Evolutionary conservation across 257 asterid genomes (phyloP).

Genomic region (Scutellaria barbata): DNA sequence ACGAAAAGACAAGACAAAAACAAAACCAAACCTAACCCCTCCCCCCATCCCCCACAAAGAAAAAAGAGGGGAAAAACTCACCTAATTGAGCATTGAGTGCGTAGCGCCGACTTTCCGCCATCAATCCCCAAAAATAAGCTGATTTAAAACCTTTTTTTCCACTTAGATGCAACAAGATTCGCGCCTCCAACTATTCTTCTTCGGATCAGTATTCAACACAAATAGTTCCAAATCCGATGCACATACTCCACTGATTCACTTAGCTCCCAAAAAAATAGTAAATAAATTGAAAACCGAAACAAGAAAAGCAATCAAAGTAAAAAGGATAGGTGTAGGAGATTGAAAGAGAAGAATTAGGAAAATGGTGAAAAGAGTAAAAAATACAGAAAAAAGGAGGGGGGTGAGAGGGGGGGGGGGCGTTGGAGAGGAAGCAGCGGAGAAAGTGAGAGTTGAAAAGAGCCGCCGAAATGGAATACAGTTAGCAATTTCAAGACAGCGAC

Average conservation of each 20-base stretch:
- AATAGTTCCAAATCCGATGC: slow-evolving; percentile 31
- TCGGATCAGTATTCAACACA: slow-evolving; percentile 28
- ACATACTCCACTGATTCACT: slow-evolving; percentile 26
- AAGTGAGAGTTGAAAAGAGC: slow-evolving; percentile 45
- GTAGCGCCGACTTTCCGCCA: slow-evolving; percentile 57
- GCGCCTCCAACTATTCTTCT: slow-evolving; percentile 22
- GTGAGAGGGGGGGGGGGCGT: not conserved
- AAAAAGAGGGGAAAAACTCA: slow-evolving; percentile 13
- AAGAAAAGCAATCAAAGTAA: not conserved
- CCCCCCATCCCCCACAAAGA: not conserved
- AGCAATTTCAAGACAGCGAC: slow-evolving; percentile 52
- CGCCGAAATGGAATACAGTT: slow-evolving; percentile 79
- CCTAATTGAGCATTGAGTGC: slow-evolving; percentile 68
- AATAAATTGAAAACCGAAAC: not conserved
- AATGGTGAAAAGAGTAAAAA: slow-evolving; percentile 10
- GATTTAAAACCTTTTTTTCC: slow-evolving; percentile 7
- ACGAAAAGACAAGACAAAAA: not conserved
- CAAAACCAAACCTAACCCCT: not conserved
- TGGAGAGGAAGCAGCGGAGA: slow-evolving; percentile 45
- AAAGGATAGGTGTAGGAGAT: slow-evolving; percentile 1
- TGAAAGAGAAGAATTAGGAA: slow-evolving; percentile 17
- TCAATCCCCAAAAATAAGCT: slow-evolving; percentile 31
- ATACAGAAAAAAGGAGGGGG: slow-evolving; percentile 14
- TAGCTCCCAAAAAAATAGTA: not conserved
- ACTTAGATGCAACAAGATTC: slow-evolving; percentile 11